These are phyloP conservation scores for Aspergillus affinis DNA, from an alignment of 495 filamentous ascomycete species.

Conservation along the genomic window DNA sequence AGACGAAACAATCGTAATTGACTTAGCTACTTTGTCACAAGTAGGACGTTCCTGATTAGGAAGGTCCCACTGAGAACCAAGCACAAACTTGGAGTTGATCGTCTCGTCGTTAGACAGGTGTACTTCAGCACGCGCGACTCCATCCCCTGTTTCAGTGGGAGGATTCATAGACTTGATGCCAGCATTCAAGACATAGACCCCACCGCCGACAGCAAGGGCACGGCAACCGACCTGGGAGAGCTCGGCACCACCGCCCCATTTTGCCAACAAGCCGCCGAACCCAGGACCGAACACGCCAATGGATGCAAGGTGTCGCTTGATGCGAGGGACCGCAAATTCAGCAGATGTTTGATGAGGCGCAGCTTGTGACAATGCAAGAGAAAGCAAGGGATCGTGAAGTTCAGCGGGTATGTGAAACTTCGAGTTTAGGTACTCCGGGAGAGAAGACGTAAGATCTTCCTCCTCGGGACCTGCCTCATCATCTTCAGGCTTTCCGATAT, in stretches of 20 bases:
- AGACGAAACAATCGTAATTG: slow-evolving; percentile 69
- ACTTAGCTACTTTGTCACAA: slow-evolving; percentile 36
- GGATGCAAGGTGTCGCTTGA: slow-evolving; percentile 79
- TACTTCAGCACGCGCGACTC: slow-evolving; percentile 39
- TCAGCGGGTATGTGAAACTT: slow-evolving; percentile 71
- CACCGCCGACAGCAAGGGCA: slow-evolving; percentile 88
- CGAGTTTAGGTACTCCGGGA: slow-evolving; percentile 63
- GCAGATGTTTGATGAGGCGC: slow-evolving; percentile 57
- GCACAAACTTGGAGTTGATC: slow-evolving; percentile 56
- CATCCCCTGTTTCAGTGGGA: slow-evolving; percentile 13
- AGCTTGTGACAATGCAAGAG: slow-evolving; percentile 73
- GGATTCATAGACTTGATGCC: slow-evolving; percentile 48
- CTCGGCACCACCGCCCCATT: slow-evolving; percentile 93
- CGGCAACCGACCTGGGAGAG: slow-evolving; percentile 90
- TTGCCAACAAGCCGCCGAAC: slow-evolving; percentile 81
- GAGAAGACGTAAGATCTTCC: slow-evolving; percentile 41
- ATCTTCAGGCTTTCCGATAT: slow-evolving; percentile 35
- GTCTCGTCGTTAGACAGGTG: slow-evolving; percentile 59
- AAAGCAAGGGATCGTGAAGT: slow-evolving; percentile 70
- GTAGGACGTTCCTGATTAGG: slow-evolving; percentile 20
- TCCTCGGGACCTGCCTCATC: slow-evolving; percentile 31
- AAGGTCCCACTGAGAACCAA: slow-evolving; percentile 50
- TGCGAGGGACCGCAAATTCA: slow-evolving; percentile 61
- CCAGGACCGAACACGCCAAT: slow-evolving; percentile 84
- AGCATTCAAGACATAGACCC: slow-evolving; percentile 80